A percentile compares a stretch with the other conserved stretches of the same genome.
Evolutionary conservation across 164 flowering plant genomes (phyloP).

Genomic region (Umbilicus rupestris): DNA sequence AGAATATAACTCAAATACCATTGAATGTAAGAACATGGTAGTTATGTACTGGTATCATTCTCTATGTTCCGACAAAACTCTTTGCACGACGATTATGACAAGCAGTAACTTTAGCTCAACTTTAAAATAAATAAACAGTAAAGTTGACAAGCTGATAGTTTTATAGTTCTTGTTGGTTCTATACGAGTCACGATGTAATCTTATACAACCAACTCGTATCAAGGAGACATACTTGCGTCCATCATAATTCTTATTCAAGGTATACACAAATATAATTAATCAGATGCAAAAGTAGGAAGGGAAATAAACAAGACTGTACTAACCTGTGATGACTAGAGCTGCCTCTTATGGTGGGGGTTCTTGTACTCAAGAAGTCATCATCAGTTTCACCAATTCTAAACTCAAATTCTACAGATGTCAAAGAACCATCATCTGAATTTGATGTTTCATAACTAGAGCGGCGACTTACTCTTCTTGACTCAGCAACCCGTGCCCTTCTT

Average conservation of each 20-base stretch:
- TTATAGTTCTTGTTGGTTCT: no score
- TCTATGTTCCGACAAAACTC: neutral
- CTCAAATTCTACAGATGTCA: constrained; percentile 58
- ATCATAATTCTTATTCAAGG: neutral
- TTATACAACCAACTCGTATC: neutral
- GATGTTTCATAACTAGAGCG: constrained; percentile 59
- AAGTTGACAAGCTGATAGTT: neutral
- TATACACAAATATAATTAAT: neutral
- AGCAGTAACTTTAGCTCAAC: neutral
- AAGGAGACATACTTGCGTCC: neutral
- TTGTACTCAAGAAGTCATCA: constrained; percentile 47
- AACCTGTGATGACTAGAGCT: constrained; percentile 64
- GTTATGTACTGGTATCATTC: neutral
- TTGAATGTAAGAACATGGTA: neutral
- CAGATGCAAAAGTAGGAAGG: neutral
- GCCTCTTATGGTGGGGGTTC: constrained; percentile 29
- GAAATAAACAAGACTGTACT: constrained; percentile 8
- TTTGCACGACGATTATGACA: neutral
- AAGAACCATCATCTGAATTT: constrained; percentile 81
- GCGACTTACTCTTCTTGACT: constrained; percentile 52
- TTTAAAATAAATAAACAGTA: neutral
- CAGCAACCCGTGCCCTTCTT: constrained; percentile 56
- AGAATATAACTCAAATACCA: neutral
- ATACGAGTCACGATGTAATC: neutral
- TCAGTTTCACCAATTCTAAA: constrained; percentile 57